Conservation (phyloP, 176 grass and related monocot genomes). For the Dendrocalamus sinicus region DNA sequence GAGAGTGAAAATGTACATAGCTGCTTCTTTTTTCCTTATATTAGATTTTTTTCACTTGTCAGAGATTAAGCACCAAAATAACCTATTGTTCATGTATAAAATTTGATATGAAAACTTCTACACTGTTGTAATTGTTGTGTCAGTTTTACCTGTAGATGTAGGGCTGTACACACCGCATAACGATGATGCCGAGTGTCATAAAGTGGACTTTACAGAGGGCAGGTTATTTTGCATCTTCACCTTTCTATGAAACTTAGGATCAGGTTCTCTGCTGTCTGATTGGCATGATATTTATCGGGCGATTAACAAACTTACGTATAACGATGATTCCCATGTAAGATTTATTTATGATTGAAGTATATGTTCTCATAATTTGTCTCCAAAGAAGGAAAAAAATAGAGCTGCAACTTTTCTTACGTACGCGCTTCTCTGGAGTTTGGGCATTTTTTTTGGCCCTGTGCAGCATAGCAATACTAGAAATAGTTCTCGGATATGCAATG, state of each 20-base stretch:
- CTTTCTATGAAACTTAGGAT: neutral
- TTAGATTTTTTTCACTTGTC: neutral
- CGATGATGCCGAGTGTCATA: neutral
- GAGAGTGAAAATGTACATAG: conserved; percentile 30
- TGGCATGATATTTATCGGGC: neutral
- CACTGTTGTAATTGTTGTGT: neutral
- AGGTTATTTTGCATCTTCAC: neutral
- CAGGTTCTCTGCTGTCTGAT: neutral
- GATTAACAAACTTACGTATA: neutral
- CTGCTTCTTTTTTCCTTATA: neutral
- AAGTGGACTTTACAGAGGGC: neutral
- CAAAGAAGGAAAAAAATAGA: neutral
- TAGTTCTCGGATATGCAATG: too few species aligned
- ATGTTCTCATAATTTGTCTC: neutral
- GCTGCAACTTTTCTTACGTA: neutral
- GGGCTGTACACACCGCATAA: neutral
- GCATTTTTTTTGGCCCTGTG: too few species aligned
- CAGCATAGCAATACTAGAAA: too few species aligned
- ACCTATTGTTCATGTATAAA: conserved; percentile 8
- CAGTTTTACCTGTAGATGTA: neutral
- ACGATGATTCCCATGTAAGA: too few species aligned
- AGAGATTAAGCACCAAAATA: conserved; percentile 1
- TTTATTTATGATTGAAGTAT: neutral
- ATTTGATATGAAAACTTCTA: neutral
- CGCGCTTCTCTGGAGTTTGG: neutral